These are phyloP conservation scores for Rhodotorula sp. DNA, from an alignment of 1,284 basidiomycete genomes.

Conservation along the genomic window DNA sequence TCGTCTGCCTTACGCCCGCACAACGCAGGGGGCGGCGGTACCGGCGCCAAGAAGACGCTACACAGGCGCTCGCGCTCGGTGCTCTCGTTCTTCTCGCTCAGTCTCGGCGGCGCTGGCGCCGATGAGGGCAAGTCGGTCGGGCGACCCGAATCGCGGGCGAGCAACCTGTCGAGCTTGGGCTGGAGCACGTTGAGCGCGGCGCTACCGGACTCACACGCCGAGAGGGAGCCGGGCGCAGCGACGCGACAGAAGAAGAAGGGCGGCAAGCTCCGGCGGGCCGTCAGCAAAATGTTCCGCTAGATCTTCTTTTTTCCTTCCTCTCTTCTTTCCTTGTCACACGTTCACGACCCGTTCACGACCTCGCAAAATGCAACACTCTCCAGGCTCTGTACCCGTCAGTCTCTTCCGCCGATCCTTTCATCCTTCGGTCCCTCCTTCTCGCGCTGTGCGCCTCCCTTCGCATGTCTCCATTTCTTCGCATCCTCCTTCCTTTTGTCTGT, in stretches of 20 bases:
- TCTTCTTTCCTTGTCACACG: background rate
- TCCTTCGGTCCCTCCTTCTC: background rate
- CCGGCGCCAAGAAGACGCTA: background rate
- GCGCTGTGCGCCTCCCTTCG: background rate
- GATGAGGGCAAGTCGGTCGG: background rate
- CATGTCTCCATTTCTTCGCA: no score
- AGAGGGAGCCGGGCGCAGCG: no score
- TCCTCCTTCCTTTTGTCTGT: no score
- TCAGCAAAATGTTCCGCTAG: constrained; percentile 4
- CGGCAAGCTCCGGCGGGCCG: constrained; percentile 7
- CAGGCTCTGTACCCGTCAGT: background rate
- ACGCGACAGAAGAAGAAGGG: constrained; percentile 1
- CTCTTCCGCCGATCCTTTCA: no score
- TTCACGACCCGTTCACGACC: background rate
- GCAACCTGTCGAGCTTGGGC: constrained; percentile 7
- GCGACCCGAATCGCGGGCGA: constrained; percentile 4
- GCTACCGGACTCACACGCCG: no score
- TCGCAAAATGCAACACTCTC: background rate
- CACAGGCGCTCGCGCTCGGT: constrained; percentile 29
- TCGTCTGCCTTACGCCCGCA: background rate
- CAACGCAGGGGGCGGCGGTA: background rate
- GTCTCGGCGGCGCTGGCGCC: background rate
- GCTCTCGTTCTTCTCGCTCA: constrained; percentile 30
- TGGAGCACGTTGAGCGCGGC: constrained; percentile 3
- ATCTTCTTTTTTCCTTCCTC: background rate